Percentiles rank a stretch among this genome's conserved stretches.
These are phyloP conservation scores for Colletotrichum godetiae DNA, from an alignment of 2,329 filamentous ascomycete species.

Conservation along the genomic window DNA sequence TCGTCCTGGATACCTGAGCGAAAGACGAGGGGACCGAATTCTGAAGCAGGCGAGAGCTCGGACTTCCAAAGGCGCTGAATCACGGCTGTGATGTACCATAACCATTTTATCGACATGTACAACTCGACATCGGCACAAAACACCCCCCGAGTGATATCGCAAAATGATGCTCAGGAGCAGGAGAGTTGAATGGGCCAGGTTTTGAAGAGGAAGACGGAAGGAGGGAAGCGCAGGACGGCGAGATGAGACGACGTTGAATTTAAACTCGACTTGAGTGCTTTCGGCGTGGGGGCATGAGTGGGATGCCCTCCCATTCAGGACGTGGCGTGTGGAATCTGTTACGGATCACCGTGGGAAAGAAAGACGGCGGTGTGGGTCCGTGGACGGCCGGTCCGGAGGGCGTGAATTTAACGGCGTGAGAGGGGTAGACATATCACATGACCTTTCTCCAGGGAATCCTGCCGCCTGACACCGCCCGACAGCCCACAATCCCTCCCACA, in stretches of 20 bases:
- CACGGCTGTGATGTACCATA: not conserved
- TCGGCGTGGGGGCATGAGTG: slow-evolving; percentile 34
- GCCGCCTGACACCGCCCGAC: slow-evolving; percentile 50
- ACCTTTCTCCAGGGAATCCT: slow-evolving; percentile 41
- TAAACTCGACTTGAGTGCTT: slow-evolving; percentile 35
- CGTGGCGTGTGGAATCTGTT: slow-evolving; percentile 31
- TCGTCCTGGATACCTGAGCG: not conserved
- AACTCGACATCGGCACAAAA: not conserved
- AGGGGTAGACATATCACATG: slow-evolving; percentile 1
- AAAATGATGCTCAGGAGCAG: slow-evolving; percentile 34
- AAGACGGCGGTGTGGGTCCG: not conserved
- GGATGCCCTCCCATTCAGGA: slow-evolving; percentile 32
- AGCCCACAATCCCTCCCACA: slow-evolving; percentile 57
- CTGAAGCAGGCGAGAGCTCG: not conserved
- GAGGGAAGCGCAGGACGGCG: not conserved
- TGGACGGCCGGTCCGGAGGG: not conserved
- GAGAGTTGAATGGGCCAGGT: slow-evolving; percentile 10
- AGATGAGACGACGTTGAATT: slow-evolving; percentile 39
- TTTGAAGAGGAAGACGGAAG: slow-evolving; percentile 1
- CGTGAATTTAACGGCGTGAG: not conserved
- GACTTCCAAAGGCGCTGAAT: not conserved
- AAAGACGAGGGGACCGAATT: not conserved
- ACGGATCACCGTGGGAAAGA: slow-evolving; percentile 26
- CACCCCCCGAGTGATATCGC: slow-evolving; percentile 35
- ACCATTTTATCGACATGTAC: not conserved